These are phyloP conservation scores for Fraxinus xanthoxyloides DNA, from an alignment of 305 asterid species.

Conservation along the genomic window DNA sequence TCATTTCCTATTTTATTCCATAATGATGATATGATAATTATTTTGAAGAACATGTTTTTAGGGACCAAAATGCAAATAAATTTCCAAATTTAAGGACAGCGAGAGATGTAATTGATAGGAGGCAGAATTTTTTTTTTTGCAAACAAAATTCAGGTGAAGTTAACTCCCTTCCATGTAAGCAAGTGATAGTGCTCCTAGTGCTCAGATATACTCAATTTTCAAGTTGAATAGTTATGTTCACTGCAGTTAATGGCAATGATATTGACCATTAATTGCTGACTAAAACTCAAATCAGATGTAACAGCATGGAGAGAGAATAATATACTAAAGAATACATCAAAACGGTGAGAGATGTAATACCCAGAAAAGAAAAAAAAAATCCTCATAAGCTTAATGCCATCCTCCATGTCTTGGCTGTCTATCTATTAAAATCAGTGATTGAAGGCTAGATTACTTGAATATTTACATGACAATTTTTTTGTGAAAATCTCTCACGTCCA, in stretches of 20 bases:
- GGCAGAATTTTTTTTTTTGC: conserved; percentile 1
- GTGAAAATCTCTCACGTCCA: conserved; percentile 5
- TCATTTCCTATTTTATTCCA: conserved; percentile 1
- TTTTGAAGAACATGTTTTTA: conserved; percentile 9
- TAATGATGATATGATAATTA: conserved; percentile 4
- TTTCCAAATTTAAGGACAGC: conserved; percentile 16
- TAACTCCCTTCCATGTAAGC: neutral
- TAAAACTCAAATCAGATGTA: conserved; percentile 13
- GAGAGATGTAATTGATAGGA: conserved; percentile 5
- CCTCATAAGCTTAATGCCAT: conserved; percentile 9
- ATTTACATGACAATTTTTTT: conserved; percentile 6
- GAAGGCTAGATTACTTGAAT: conserved; percentile 12
- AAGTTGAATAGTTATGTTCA: conserved; percentile 13
- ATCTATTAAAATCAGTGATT: conserved; percentile 7
- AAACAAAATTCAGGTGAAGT: conserved; percentile 12
- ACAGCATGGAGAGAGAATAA: neutral
- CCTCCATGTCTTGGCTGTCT: conserved; percentile 3
- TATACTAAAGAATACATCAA: neutral
- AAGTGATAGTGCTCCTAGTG: neutral
- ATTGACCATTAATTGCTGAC: neutral
- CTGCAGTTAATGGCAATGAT: conserved; percentile 9
- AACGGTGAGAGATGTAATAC: neutral
- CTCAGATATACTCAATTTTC: neutral
- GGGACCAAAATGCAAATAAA: neutral
- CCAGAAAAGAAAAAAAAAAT: neutral